Evolutionary conservation across 2,329 filamentous ascomycete genomes (phyloP).

Genomic region (Aspergillus sp.): DNA sequence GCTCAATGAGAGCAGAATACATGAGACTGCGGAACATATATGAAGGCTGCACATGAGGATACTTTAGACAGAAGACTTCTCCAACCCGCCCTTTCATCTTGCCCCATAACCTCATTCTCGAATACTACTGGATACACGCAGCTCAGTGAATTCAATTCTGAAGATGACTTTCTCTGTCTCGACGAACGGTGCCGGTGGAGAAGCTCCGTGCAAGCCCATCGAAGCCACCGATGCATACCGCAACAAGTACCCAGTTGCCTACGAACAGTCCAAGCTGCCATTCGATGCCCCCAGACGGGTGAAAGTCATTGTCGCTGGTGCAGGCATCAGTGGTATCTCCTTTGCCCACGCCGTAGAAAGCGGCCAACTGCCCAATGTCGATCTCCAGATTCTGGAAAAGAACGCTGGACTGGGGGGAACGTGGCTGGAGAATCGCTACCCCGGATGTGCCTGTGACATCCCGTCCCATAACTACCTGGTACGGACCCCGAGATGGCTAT

Average conservation of each 20-base stretch:
- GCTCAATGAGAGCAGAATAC: too few species aligned
- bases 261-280: neutral
- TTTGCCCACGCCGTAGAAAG: conserved; percentile 8
- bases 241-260: neutral
- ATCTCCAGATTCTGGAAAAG: conserved; percentile 13
- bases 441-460: conserved; percentile 34
- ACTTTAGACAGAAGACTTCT: too few species aligned
- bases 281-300: neutral
- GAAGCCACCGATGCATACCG: neutral
- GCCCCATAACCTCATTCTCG: too few species aligned
- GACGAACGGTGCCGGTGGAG: neutral
- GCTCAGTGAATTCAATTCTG: too few species aligned
- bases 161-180: neutral
- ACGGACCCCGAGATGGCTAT: neutral
- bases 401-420: conserved; percentile 32
- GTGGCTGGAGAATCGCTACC: conserved; percentile 32
- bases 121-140: too few species aligned
- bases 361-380: neutral
- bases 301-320: conserved; percentile 6
- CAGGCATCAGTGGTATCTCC: conserved; percentile 11
- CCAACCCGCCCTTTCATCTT: too few species aligned
- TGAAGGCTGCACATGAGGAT: too few species aligned
- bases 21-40: too few species aligned
- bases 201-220: neutral
- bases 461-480: conserved; percentile 28